phyloP scores from a whole-genome alignment of 805 yeast species.

The Candida vartiovaarae region DNA sequence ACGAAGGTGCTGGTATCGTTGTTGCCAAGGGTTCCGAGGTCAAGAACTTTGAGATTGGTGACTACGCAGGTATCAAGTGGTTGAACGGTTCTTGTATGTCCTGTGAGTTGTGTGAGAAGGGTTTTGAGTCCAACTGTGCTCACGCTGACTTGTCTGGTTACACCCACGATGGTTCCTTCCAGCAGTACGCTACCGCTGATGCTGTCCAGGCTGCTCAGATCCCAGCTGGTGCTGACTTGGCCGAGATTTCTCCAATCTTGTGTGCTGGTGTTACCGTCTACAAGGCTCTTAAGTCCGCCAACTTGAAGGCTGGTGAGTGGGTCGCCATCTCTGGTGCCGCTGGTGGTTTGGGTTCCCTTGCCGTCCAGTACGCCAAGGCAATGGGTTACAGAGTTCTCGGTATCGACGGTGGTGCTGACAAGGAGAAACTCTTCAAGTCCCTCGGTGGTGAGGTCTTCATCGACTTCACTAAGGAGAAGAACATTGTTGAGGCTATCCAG shows the following conservation, averaged over 20 bases:
- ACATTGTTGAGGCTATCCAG: conserved; percentile 40
- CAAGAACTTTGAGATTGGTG: conserved; percentile 56
- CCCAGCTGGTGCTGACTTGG: conserved; percentile 53
- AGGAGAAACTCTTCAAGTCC: conserved; percentile 44
- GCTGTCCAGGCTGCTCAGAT: conserved; percentile 59
- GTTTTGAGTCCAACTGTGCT: conserved; percentile 61
- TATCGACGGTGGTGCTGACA: conserved; percentile 71
- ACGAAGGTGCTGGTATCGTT: conserved; percentile 70
- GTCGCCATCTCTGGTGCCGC: conserved; percentile 75
- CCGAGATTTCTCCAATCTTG: conserved; percentile 47
- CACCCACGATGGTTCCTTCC: conserved; percentile 41
- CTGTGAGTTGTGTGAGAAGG: conserved; percentile 57
- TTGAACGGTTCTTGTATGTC: conserved; percentile 61
- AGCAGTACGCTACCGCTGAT: conserved; percentile 60
- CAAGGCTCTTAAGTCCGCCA: conserved; percentile 60
- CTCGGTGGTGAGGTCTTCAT: conserved; percentile 63
- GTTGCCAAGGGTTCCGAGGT: conserved; percentile 59
- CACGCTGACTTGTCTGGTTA: conserved; percentile 63
- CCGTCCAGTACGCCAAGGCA: conserved; percentile 71
- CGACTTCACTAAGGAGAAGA: conserved; percentile 48
- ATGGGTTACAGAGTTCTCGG: conserved; percentile 71
- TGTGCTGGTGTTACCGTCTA: conserved; percentile 47
- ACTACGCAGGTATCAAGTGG: conserved; percentile 65
- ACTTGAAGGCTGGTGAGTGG: conserved; percentile 61
- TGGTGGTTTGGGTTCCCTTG: conserved; percentile 77